Base-by-base conservation (phyloP, 148 eudicot genomes). In the Chenopodium quinoa region DNA sequence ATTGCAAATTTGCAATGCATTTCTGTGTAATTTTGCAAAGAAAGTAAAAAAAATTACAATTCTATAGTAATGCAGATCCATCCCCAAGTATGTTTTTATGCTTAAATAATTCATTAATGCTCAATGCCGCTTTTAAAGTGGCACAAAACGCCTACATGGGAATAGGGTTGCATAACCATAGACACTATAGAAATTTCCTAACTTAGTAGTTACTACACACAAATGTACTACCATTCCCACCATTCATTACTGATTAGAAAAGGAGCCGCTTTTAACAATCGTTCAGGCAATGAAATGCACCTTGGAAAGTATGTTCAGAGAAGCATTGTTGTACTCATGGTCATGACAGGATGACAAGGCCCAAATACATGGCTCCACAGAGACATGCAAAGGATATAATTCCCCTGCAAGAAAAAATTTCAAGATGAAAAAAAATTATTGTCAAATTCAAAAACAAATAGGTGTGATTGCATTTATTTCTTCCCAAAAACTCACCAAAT, bases 311-410 rank as follows among this genome's bases (percentile, higher is more conserved):
- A 17, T n/a, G n/a, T 17, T 48, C 60, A 31, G 50, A 73, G 31
- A 47, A 34, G 29, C n/a, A 68, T 29, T 34, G 60, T 84, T 34
- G 27, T 27, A 89, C 88, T 93, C 85, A 93, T 73, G 98, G 88
- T 93, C 85, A 93, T 76, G 98, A 89, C 80, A 94, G 91, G 81
- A 96, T 92, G 87, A 94, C 99, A 25, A 96, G 99, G 70, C 99
- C 99, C 83, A 96, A 79, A 82, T 96, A 96, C 89, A 92, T 96
- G 73, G 99, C 95, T 82, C 87, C 94, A 60, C 92, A 88, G 66
- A 96, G 97, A 82, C 89, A 96, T 75, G 84, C 66, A 79, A 94
- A 91, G 60, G 99, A 96, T 66, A 96, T 89, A 71, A 96, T 48
- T 78, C 98, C 98, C 98, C 98, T 95, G 92, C 88, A 79, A 84